Base-by-base conservation (phyloP, 1,284 basidiomycete species). In the Ganoderma meredithae region DNA sequence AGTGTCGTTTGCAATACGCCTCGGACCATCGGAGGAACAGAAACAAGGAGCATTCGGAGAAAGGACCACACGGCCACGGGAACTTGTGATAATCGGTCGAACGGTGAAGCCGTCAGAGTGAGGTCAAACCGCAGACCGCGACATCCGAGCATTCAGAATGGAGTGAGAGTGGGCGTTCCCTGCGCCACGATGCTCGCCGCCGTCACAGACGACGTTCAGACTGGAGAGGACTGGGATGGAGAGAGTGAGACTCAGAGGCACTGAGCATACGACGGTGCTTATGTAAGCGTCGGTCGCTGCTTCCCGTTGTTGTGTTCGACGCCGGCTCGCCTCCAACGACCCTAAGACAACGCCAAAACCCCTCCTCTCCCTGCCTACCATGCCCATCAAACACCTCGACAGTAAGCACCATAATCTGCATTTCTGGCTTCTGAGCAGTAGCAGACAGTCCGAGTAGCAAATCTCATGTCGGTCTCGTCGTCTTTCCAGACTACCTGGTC, bases 401-500 rank as follows among this genome's bases (percentile, higher is more conserved):
- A 84, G 86, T 88, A 71, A 78, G 84, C 74, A 55, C 19, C 41
- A 10, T 22, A 19, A 59, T 53, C 22, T 64, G 67, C 47, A 41
- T 31, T 19, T 31, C 31, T 55, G 22, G 44, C 59, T 53, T 43
- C 60, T 25, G 49, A 36, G 39, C 17, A 27, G 31, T 55, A 44
- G 59, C 60, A 67, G 59, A 52, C 41, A 55, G 52, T 58, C 53
- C 62, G 61, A 69, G 63, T 59, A 69, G 49, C 64, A 36, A 53
- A 60, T 64, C 67, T 71, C 63, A 73, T 65, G 64, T 63, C 49
- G 49, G 47, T 27, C 40, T 39, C 53, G 25, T 52, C 59, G 25
- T 52, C 59, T 64, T 62, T 62, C 41, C 80, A 97, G 95, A 86
- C 79, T 95, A 95, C 79, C 86, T 98, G 74, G 81, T 86, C 40